These are phyloP conservation scores for Phanerodontia chrysosporium DNA, from an alignment of 768 basidiomycete species.

Conservation along the genomic window DNA sequence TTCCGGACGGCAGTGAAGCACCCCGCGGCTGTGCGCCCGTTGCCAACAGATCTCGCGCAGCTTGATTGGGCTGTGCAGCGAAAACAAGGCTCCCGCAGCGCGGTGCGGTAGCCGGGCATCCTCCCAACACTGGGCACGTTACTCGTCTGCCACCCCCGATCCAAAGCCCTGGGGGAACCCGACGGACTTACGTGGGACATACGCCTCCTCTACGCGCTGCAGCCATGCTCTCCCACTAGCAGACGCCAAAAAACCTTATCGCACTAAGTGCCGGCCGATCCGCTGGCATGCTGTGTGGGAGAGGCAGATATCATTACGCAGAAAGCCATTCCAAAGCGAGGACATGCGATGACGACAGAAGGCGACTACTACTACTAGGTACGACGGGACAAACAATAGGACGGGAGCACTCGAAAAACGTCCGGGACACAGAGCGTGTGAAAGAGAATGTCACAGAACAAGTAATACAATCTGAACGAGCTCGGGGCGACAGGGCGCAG, in stretches of 20 bases:
- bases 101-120: no score
- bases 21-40: no score
- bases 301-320: background rate
- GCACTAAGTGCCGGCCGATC: slow-evolving; percentile 3
- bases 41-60: no score
- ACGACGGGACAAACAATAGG: background rate
- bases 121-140: no score
- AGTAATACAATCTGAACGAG: background rate
- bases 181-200: slow-evolving; percentile 3
- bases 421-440: background rate
- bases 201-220: background rate
- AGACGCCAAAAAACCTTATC: background rate
- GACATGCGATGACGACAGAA: background rate
- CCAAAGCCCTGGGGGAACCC: background rate
- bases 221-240: background rate
- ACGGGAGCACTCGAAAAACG: background rate
- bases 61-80: no score
- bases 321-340: background rate
- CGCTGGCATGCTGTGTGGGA: background rate
- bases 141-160: background rate
- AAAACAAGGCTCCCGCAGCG: no score
- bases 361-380: background rate
- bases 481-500: background rate
- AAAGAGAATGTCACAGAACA: background rate
- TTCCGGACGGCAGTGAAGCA: no score